Base-by-base conservation (phyloP, 2,329 filamentous ascomycete species). In the Cordyceps javanica region DNA sequence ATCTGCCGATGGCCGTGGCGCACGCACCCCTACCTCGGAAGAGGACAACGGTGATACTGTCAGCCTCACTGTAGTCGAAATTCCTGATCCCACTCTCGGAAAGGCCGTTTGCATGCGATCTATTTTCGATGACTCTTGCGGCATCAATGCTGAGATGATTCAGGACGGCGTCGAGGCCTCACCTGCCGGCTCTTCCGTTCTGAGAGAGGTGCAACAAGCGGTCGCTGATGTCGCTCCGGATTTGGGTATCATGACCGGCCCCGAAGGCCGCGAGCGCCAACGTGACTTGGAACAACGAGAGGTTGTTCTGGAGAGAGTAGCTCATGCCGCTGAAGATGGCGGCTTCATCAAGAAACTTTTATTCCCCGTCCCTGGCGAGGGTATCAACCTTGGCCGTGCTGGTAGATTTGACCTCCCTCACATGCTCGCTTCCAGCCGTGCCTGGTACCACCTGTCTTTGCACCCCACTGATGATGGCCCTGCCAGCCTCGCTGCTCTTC, bases 111-210 rank as follows among this genome's bases (percentile, higher is more conserved):
- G 90, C 13, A 85, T 99, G 75, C 89, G 91, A 39, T 90, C 90
- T 14, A 84, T 97, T 36, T 99, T 99, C 65, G 93, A 99, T 64
- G 94, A 97, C 65, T 83, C 79, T n/a, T 78, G 87, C 21, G 94
- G 94, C 53, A 97, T 99, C 74, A 97, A 97, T 65, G 82, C 88
- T 0, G 94, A 99, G 75, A 97, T 99, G 92, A 96, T 93, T 67
- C 88, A 93, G 61, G 94, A 99, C 64, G 94, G 94, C 10, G 82
- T 99, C 1, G 82, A 89, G n/a, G 81, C 95, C 2, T 74, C 81
- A 1, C 65, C 87, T 0, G 85, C 85, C 1, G 89, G 89, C n/a
- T 88, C 87, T 59, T 95, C 93, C 0, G 88, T 97, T 10, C 70
- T 93, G 14, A 86, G 89, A 38, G 92, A 97, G 69, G 95, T 96